Conservation (phyloP, 306 rosid genomes). For the Styphnolobium japonicum region DNA sequence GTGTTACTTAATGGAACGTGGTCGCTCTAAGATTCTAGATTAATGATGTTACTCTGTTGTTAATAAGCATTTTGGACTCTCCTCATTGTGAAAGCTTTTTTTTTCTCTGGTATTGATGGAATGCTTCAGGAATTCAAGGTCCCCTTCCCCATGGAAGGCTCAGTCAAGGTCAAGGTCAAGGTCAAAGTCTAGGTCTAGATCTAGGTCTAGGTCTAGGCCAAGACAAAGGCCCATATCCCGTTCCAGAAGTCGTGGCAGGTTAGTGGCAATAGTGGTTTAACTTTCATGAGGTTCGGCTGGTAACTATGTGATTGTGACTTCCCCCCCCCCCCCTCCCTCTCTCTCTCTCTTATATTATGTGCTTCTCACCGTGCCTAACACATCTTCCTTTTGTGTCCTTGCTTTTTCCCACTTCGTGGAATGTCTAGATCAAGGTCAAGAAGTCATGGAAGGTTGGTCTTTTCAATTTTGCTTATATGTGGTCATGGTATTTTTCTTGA, state of each 20-base stretch:
- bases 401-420: not conserved
- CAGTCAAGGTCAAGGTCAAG: conserved; percentile 63
- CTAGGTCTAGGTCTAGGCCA: conserved; percentile 53
- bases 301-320: not conserved
- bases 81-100: not conserved
- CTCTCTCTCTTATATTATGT: not conserved
- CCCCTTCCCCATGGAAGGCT: conserved; percentile 81
- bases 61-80: not conserved
- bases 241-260: conserved; percentile 94
- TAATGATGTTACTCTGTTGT: not conserved
- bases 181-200: conserved; percentile 58
- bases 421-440: conserved; percentile 73
- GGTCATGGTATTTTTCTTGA: not conserved
- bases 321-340: too few species aligned
- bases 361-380: not conserved
- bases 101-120: not conserved
- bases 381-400: not conserved
- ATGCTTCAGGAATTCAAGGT: conserved; percentile 61
- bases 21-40: not conserved
- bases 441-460: conserved; percentile 73
- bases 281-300: not conserved
- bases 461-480: not conserved
- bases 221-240: conserved; percentile 65
- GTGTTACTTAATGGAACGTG: not conserved
- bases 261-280: conserved; percentile 24